Evolutionary conservation across 805 yeast species (phyloP), one percentile per base, ranked within the genome.

Genomic region (Saturnispora galanensis): DNA sequence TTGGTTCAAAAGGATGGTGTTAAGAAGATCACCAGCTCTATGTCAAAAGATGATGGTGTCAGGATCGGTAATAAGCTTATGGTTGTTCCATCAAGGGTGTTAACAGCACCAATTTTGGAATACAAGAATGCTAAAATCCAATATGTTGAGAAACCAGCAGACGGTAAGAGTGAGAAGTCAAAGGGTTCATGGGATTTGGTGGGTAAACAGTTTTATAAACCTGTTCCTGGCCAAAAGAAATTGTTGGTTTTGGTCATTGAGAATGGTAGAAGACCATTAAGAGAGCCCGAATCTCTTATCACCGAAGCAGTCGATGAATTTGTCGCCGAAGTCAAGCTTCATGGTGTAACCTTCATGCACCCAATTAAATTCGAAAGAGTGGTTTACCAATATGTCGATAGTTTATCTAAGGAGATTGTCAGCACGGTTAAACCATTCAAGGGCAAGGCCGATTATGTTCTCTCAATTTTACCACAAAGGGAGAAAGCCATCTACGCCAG

Each of bases 1-100:
- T 44, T 58, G 18, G 60, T 57, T 30, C 57, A 57, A 39, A 50
- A 54, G 36, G 58, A 54, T 35, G 62, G 61, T 45, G 29, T 55
- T 12, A 50, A 47, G 10, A 51, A 55, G 10, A 37, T 60, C 37
- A 35, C 44, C 3, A 12, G 31, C 9, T 35, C 45, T 9, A 36
- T 47, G 18, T 39, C 39, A 12, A 39, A 39, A 21, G 52, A 52
- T 5, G 42, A 42, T 10, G 50, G 51, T 10, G 17, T 38, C 10
- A 50, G 57, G 46, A 43, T 55, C 26, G 56, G 57, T 31, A 52
- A 34, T 1, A 55, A 55, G 34, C 42, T 55, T 12, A 48, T 58
- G 41, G 53, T 52, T 35, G 56, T 59, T 35, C 59, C 59, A n/a
- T 60, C 61, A 6, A 56, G 64, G 44, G 50, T 60, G 36, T 45